Evolutionary conservation across 2,329 filamentous ascomycete genomes (phyloP), one percentile per base, ranked within the genome.

Genomic region (Penicillium rolfsii): DNA sequence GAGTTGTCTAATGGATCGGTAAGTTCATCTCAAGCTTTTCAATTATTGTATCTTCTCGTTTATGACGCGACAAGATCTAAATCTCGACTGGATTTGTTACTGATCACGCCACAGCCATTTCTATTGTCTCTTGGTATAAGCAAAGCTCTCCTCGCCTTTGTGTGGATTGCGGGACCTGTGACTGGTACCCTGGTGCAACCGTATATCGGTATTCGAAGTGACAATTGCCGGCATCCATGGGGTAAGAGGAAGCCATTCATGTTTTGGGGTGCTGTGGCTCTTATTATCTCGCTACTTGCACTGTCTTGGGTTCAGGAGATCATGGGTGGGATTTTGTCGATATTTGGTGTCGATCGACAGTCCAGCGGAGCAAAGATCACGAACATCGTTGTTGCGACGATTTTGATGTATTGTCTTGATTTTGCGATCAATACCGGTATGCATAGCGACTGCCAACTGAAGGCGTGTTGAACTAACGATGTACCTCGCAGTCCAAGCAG

Each of bases 361-460:
- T 91, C 89, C 0, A 69, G 83, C 7, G 85, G 83, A 2, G 88
- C 90, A 49, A 88, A 86, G 70, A 83, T 82, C 3, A 80, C 82
- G 45, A 85, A 90, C 52, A 94, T 97, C 66, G 80, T 91, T 35
- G 84, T 91, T 59, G 94, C 94, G 7, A 92, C 97, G 5, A 73
- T 93, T 33, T 89, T 93, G 79, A 90, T 98, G 70, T 98, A 96
- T 77, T 83, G 95, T 53, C 84, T 98, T 54, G 94, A 98, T 75
- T 95, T 98, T 76, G 88, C 93, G 70, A 95, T 98, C 80, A 98
- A 98, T 77, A 95, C 93, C 59, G 89, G 88, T 90, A 79, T 76
- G 61, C 55, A 8, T 9, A 12, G 22, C 28, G n/a, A 14, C 33
- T 12, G 22, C 43, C 26, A 8, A 2, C 14, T 26, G 11, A 8